A percentile compares a stretch with the other conserved stretches of the same genome.
Conservation (phyloP, 1,284 basidiomycete species). For the Xanthoconium separans region DNA sequence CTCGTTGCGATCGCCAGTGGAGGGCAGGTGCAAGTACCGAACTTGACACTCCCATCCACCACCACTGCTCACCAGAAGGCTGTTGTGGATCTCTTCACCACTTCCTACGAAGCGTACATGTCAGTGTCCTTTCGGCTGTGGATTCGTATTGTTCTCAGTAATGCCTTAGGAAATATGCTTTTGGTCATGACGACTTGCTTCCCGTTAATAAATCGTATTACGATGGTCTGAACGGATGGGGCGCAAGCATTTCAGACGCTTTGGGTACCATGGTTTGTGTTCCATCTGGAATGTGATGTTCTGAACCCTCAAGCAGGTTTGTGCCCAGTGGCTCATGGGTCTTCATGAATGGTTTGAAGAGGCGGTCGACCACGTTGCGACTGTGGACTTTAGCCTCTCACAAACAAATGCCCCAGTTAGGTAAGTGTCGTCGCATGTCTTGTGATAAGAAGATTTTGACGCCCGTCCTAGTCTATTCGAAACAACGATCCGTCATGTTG, state of each 20-base stretch:
- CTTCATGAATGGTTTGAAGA: slow-evolving; percentile 53
- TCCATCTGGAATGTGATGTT: background rate
- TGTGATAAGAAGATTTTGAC: background rate
- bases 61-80: slow-evolving; percentile 41
- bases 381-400: slow-evolving; percentile 57
- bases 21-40: slow-evolving; percentile 44
- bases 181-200: slow-evolving; percentile 61
- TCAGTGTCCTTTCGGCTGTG: slow-evolving; percentile 28
- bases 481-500: slow-evolving; percentile 83
- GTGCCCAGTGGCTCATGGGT: slow-evolving; percentile 26
- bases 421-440: slow-evolving; percentile 29
- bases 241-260: slow-evolving; percentile 64
- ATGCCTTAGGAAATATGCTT: slow-evolving; percentile 51
- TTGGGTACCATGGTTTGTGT: slow-evolving; percentile 59
- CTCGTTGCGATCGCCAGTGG: slow-evolving; percentile 21
- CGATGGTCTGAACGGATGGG: slow-evolving; percentile 71
- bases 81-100: slow-evolving; percentile 54
- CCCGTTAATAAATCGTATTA: slow-evolving; percentile 49
- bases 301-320: background rate
- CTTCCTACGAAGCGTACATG: slow-evolving; percentile 61
- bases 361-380: slow-evolving; percentile 48
- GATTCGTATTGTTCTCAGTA: background rate
- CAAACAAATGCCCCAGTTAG: slow-evolving; percentile 49
- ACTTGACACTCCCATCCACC: slow-evolving; percentile 44
- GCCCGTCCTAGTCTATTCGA: slow-evolving; percentile 67